phyloP scores from a whole-genome alignment of 2,329 filamentous ascomycete species.

The Stemphylium beticola region DNA sequence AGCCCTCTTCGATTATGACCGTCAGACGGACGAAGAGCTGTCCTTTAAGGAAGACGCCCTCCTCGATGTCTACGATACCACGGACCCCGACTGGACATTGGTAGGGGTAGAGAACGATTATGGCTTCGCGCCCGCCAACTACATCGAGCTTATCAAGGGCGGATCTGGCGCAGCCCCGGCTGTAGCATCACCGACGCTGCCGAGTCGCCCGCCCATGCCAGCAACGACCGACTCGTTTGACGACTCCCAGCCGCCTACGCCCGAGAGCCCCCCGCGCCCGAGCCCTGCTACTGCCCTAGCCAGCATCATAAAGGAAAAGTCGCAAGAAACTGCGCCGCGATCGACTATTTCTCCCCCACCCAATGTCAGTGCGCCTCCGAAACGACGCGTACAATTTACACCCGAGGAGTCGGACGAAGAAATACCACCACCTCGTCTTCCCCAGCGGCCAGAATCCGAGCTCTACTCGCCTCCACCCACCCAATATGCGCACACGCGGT shows the following conservation, averaged over 20 bases:
- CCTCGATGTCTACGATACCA: constrained; percentile 84
- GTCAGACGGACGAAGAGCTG: constrained; percentile 96
- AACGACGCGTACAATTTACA: constrained; percentile 61
- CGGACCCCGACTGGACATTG: constrained; percentile 95
- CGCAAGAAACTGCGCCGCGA: constrained; percentile 45
- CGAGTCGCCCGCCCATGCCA: constrained; percentile 46
- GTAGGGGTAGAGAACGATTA: constrained; percentile 84
- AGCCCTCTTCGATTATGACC: constrained; percentile 96
- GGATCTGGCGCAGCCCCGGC: constrained; percentile 45
- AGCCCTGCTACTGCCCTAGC: constrained; percentile 67
- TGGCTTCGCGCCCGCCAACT: constrained; percentile 95
- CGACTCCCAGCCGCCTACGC: constrained; percentile 51
- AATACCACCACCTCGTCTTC: constrained; percentile 64
- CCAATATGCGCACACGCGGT: constrained; percentile 50
- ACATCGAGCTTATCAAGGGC: constrained; percentile 75
- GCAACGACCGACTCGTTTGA: constrained; percentile 54
- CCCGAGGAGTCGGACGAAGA: constrained; percentile 74
- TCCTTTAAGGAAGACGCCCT: constrained; percentile 90
- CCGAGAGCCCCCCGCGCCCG: constrained; percentile 54
- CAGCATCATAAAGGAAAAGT: constrained; percentile 57
- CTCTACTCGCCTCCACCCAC: constrained; percentile 57
- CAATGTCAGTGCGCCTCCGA: constrained; percentile 55
- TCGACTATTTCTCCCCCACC: constrained; percentile 57
- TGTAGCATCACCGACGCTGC: constrained; percentile 55
- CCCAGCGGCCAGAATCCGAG: constrained; percentile 66